A percentile compares a stretch with the other conserved stretches of the same genome.
Conservation (phyloP, 176 grass and related monocot genomes). For the Eleusine indica region DNA sequence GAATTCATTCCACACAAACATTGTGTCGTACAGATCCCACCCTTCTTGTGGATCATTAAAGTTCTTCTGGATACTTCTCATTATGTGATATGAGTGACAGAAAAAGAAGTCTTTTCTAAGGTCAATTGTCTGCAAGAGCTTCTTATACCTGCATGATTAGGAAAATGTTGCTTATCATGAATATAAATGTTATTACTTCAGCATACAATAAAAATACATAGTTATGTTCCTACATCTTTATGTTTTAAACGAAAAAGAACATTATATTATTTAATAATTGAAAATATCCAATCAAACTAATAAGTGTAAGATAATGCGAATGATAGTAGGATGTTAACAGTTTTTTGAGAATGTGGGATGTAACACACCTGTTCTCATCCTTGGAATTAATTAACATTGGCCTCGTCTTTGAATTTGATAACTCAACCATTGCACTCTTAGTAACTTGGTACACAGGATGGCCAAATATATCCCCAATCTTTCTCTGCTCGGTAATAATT, state of each 20-base stretch:
- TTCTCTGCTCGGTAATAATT: slow-evolving; percentile 83
- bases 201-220: slow-evolving; percentile 8
- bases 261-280: background rate
- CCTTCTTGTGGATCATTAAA: slow-evolving; percentile 58
- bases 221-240: slow-evolving; percentile 11
- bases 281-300: slow-evolving; percentile 2
- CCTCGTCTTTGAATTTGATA: slow-evolving; percentile 50
- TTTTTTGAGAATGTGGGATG: background rate
- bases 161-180: slow-evolving; percentile 30
- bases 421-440: slow-evolving; percentile 70
- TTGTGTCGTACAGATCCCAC: slow-evolving; percentile 75
- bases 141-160: slow-evolving; percentile 79
- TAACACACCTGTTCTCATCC: slow-evolving; percentile 58
- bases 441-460: slow-evolving; percentile 81
- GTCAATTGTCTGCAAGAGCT: slow-evolving; percentile 83
- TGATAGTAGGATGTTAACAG: background rate
- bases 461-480: slow-evolving; percentile 80
- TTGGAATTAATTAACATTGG: slow-evolving; percentile 41
- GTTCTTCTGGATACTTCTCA: slow-evolving; percentile 94
- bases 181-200: background rate
- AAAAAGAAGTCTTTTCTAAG: slow-evolving; percentile 98
- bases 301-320: slow-evolving; percentile 3
- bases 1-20: slow-evolving; percentile 99
- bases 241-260: background rate
- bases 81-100: slow-evolving; percentile 88